Conservation (phyloP, 371 early-diverging fungal genomes). For the Mucor indicus region DNA sequence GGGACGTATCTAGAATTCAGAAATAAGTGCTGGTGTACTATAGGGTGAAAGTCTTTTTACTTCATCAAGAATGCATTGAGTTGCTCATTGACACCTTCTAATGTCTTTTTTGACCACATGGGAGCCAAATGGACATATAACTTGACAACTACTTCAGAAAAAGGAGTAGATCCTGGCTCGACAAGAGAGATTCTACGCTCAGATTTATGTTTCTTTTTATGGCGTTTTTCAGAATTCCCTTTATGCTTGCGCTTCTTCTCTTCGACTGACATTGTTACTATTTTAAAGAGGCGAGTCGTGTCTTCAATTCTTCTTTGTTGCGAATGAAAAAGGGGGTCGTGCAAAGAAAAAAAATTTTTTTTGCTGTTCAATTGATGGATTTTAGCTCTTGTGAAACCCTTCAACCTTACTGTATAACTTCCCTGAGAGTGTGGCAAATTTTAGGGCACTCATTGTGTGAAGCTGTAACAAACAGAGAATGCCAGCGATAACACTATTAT, state of each 20-base stretch:
- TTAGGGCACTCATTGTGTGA: too few species aligned
- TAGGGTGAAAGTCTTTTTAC: slow-evolving; percentile 40
- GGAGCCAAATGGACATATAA: slow-evolving; percentile 77
- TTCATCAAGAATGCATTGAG: slow-evolving; percentile 85
- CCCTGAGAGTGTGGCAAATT: too few species aligned
- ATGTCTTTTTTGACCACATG: slow-evolving; percentile 60
- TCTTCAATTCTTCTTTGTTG: too few species aligned
- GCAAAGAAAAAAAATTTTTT: too few species aligned
- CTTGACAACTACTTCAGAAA: slow-evolving; percentile 57
- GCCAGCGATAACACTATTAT: too few species aligned
- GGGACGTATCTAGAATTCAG: slow-evolving; percentile 64
- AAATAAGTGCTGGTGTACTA: too few species aligned
- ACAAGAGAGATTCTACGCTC: slow-evolving; percentile 17
- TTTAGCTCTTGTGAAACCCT: too few species aligned
- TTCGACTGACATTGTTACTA: slow-evolving; percentile 18
- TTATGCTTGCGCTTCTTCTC: slow-evolving; percentile 46
- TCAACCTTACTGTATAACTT: too few species aligned
- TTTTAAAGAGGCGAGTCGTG: too few species aligned
- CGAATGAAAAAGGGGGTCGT: too few species aligned
- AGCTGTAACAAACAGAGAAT: too few species aligned
- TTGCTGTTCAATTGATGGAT: too few species aligned
- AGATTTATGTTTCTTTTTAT: slow-evolving; percentile 33
- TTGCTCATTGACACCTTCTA: slow-evolving; percentile 76
- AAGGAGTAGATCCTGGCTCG: slow-evolving; percentile 37
- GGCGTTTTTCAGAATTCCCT: slow-evolving; percentile 27